Conservation (phyloP, 2,329 filamentous ascomycete genomes). For the Fusarium ambrosium region DNA sequence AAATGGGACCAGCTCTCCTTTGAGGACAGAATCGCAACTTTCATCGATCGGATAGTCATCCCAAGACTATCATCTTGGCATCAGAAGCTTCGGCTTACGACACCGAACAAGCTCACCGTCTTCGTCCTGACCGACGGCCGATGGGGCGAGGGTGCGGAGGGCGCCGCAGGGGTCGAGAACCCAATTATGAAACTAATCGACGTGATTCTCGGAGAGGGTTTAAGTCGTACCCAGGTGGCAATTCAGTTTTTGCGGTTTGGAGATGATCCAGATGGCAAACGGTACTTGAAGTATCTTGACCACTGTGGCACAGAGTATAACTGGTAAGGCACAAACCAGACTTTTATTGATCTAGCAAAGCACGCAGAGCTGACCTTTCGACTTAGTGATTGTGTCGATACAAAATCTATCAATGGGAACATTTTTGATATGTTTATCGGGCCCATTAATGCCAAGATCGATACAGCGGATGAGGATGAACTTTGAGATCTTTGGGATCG, state of each 20-base stretch:
- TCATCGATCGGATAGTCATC: conserved; percentile 14
- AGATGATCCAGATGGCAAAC: conserved; percentile 15
- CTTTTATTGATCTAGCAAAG: not conserved
- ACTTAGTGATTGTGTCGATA: conserved; percentile 23
- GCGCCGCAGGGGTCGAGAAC: conserved; percentile 17
- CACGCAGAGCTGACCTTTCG: no score
- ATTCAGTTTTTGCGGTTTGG: conserved; percentile 29
- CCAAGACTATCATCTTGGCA: not conserved
- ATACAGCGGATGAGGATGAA: not conserved
- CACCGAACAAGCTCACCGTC: conserved; percentile 11
- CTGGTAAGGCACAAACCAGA: conserved; percentile 7
- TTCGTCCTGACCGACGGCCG: conserved; percentile 26
- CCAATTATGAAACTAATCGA: conserved; percentile 18
- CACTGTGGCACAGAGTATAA: not conserved
- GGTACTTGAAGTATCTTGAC: conserved; percentile 11
- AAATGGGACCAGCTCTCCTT: conserved; percentile 16
- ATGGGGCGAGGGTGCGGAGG: not conserved
- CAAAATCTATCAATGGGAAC: conserved; percentile 19
- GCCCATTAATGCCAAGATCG: not conserved
- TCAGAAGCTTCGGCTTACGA: not conserved
- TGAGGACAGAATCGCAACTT: conserved; percentile 13
- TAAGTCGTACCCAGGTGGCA: conserved; percentile 15
- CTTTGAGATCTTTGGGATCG: not conserved
- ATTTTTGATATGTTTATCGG: conserved; percentile 20
- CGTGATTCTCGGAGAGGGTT: not conserved